phyloP scores from a whole-genome alignment of 345 rosid genomes.

The Eucalyptus shirleyi region DNA sequence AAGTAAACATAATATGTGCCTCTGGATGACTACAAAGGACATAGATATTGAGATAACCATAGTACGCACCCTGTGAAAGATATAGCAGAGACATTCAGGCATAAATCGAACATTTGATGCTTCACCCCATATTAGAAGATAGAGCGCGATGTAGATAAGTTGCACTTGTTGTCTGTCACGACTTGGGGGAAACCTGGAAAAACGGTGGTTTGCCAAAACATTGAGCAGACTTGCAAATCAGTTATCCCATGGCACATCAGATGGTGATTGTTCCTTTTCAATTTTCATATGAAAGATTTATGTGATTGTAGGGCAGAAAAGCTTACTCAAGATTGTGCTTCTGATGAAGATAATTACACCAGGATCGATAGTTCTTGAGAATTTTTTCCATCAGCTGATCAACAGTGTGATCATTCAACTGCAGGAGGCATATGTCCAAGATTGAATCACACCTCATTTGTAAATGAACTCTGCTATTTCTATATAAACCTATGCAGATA shows the following conservation, averaged over 20 bases:
- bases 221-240: neutral
- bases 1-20: neutral
- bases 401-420: conserved; percentile 49
- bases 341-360: conserved; percentile 78
- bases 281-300: neutral
- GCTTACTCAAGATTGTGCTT: conserved; percentile 39
- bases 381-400: conserved; percentile 36
- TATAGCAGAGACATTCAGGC: conserved; percentile 99
- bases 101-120: conserved; percentile 97
- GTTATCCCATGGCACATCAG: neutral
- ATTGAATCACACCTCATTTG: neutral
- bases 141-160: conserved; percentile 79
- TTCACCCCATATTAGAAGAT: conserved; percentile 99
- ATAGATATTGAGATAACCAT: neutral
- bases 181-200: conserved; percentile 35
- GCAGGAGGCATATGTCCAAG: conserved; percentile 26
- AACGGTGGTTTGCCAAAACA: neutral
- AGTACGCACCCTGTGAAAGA: conserved; percentile 69
- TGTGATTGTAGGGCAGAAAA: neutral
- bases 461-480: neutral
- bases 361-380: conserved; percentile 84
- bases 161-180: conserved; percentile 40
- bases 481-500: neutral
- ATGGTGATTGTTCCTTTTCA: neutral
- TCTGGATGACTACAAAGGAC: neutral